A percentile compares a stretch with the other conserved stretches of the same genome.
Evolutionary conservation across 179 eudicot species (phyloP).

Genomic region (Nepenthes alata): DNA sequence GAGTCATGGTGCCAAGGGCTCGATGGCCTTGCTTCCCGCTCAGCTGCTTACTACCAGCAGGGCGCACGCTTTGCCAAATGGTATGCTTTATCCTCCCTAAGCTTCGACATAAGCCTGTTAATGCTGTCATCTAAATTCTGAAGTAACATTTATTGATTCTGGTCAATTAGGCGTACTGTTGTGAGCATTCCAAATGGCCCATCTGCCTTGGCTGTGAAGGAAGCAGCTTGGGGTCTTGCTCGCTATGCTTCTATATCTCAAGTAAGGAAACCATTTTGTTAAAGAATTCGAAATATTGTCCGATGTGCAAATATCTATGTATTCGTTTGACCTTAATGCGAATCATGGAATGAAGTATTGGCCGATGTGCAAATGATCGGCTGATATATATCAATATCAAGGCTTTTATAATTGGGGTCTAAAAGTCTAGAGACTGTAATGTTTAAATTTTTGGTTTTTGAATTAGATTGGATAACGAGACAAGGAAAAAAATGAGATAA

Average conservation of each 20-base stretch:
- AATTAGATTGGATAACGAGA: too few species aligned
- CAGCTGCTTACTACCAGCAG: conserved; percentile 87
- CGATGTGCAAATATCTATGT: too few species aligned
- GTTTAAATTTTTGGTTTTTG: too few species aligned
- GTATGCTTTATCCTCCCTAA: conserved; percentile 20
- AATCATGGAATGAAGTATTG: too few species aligned
- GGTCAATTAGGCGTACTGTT: conserved; percentile 65
- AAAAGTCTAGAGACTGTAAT: too few species aligned
- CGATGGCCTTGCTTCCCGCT: conserved; percentile 87
- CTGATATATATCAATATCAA: too few species aligned
- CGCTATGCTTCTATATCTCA: conserved; percentile 86
- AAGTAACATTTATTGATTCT: not conserved
- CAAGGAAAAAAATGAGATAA: too few species aligned
- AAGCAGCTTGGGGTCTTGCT: conserved; percentile 95
- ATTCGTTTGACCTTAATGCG: too few species aligned
- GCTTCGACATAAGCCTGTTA: not conserved
- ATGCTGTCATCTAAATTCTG: not conserved
- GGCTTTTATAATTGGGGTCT: too few species aligned
- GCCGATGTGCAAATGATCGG: too few species aligned
- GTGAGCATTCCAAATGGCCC: conserved; percentile 99
- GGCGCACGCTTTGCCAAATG: conserved; percentile 98
- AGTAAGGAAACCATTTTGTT: conserved; percentile 22
- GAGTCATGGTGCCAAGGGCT: conserved; percentile 98
- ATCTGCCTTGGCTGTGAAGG: conserved; percentile 87
- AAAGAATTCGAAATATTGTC: not conserved